Percentiles rank a stretch among this genome's conserved stretches.
Evolutionary conservation across 331 rosid species (phyloP).

Genomic region (Cydonia oblonga): DNA sequence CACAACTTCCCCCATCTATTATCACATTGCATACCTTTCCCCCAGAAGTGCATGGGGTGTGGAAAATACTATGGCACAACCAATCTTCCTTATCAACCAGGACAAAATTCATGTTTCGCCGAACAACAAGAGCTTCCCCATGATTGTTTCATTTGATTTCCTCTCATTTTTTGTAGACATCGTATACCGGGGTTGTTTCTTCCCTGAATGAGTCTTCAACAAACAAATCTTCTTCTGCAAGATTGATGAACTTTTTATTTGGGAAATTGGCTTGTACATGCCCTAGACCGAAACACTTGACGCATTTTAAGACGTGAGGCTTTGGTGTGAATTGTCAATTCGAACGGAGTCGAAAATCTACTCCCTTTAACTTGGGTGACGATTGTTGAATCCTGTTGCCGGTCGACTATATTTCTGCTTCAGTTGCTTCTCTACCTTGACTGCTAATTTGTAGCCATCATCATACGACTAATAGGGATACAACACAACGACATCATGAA

Average conservation of each 20-base stretch:
- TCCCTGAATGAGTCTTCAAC: not conserved
- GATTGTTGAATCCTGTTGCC: no score
- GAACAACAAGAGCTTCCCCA: not conserved
- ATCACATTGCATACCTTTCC: not conserved
- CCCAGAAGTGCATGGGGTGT: not conserved
- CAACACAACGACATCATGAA: not conserved
- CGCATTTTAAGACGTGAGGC: not conserved
- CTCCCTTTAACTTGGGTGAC: no score
- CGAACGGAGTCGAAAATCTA: no score
- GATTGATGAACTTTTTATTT: not conserved
- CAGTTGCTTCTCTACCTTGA: not conserved
- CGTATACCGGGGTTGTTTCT: not conserved
- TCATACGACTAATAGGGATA: not conserved
- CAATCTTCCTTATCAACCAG: not conserved
- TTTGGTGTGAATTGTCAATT: not conserved
- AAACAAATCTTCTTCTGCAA: not conserved
- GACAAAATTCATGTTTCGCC: not conserved
- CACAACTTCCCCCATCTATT: not conserved
- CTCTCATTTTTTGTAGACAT: not conserved
- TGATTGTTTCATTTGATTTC: no score
- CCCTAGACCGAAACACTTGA: not conserved
- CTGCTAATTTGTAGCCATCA: not conserved
- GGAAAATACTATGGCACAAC: not conserved
- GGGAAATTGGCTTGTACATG: not conserved
- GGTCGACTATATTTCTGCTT: no score